Percentiles rank a stretch among this genome's conserved stretches.
Evolutionary conservation across 768 basidiomycete species (phyloP).

Genomic region (Leucocoprinus sp.): DNA sequence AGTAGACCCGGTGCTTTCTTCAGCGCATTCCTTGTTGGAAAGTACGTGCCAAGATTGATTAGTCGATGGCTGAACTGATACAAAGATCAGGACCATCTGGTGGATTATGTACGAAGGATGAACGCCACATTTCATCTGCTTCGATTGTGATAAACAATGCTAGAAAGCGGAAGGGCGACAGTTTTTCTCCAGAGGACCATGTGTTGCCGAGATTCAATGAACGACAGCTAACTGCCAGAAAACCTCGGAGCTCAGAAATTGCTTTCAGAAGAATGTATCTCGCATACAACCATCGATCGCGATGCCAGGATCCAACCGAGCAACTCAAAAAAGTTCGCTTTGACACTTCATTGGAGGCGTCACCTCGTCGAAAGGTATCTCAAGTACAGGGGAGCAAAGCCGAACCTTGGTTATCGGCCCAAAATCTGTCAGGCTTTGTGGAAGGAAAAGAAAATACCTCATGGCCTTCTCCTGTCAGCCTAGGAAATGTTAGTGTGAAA

Average conservation of each 20-base stretch:
- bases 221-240: neutral
- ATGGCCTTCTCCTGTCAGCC: neutral
- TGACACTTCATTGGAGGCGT: neutral
- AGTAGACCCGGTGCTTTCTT: neutral
- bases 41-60: neutral
- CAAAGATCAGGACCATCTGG: neutral
- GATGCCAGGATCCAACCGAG: neutral
- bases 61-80: neutral
- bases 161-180: neutral
- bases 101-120: neutral
- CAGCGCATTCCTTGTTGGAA: neutral
- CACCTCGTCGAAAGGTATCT: too few relatives aligned
- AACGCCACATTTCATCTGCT: too few relatives aligned
- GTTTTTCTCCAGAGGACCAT: neutral
- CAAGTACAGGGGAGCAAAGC: too few relatives aligned
- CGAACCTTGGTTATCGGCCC: too few relatives aligned
- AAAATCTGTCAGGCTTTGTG: neutral
- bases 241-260: neutral
- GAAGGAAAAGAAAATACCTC: neutral
- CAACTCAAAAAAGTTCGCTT: conserved; percentile 2
- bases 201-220: neutral
- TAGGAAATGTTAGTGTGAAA: neutral
- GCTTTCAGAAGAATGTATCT: neutral
- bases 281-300: neutral
- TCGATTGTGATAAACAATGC: too few relatives aligned